These are phyloP conservation scores for Urochloa ruziziensis DNA, from an alignment of 176 grass and related monocot species.

Conservation along the genomic window DNA sequence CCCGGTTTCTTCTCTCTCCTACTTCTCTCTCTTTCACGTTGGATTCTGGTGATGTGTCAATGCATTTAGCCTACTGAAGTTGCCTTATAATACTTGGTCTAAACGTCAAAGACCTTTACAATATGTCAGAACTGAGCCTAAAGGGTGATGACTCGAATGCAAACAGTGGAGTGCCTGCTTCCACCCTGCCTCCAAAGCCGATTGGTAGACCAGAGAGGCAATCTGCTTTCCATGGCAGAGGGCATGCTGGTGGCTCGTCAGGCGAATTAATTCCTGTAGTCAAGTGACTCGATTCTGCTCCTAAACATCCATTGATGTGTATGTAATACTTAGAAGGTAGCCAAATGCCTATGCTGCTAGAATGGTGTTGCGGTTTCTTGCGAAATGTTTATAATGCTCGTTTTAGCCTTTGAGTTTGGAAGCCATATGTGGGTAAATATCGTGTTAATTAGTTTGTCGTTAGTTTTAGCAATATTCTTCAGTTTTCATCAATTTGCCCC, in stretches of 20 bases:
- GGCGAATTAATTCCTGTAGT: conserved; percentile 36
- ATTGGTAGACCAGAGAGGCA: conserved; percentile 42
- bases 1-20: too few relatives aligned
- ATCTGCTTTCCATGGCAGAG: conserved; percentile 68
- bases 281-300: conserved; percentile 25
- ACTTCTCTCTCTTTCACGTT: too few relatives aligned
- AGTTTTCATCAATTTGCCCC: neutral
- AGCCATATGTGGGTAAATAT: conserved; percentile 10
- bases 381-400: conserved; percentile 14
- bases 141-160: conserved; percentile 36
- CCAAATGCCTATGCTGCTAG: conserved; percentile 25
- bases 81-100: too few relatives aligned
- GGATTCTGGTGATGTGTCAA: too few relatives aligned
- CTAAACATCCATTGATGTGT: conserved; percentile 24
- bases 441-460: conserved; percentile 21
- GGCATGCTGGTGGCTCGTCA: conserved; percentile 9
- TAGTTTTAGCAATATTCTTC: neutral
- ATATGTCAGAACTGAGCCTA: conserved; percentile 45
- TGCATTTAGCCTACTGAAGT: too few relatives aligned
- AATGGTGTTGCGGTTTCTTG: conserved; percentile 11
- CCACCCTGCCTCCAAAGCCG: conserved; percentile 23
- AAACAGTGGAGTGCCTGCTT: conserved; percentile 1
- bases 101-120: conserved; percentile 92
- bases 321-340: conserved; percentile 40
- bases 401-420: conserved; percentile 26